Conservation (phyloP, 2,329 filamentous ascomycete species). For the Colletotrichum sp. region DNA sequence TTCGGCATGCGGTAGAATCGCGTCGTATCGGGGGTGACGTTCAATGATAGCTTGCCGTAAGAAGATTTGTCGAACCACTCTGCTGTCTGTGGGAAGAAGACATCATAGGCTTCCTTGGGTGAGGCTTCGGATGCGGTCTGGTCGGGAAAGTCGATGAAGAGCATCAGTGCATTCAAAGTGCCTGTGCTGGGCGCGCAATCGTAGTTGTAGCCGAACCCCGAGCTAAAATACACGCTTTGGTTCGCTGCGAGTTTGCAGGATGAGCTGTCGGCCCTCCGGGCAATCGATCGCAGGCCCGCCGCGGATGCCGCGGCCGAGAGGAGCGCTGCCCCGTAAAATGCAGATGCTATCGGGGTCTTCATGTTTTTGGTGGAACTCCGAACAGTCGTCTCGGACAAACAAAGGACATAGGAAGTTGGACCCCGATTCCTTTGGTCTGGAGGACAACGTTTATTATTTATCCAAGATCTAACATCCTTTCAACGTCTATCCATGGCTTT, state of each 20-base stretch:
- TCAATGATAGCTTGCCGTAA: conserved; percentile 22
- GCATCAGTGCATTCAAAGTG: conserved; percentile 34
- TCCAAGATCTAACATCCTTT: background rate
- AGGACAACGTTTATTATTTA: accelerated
- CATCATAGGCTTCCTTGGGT: background rate
- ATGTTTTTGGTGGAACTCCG: background rate
- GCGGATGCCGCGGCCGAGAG: background rate
- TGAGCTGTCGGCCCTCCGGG: background rate
- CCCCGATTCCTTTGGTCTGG: accelerated
- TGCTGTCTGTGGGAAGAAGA: background rate
- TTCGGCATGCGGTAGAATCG: conserved; percentile 31
- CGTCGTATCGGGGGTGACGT: conserved; percentile 26
- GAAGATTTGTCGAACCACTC: conserved; percentile 19
- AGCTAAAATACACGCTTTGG: conserved; percentile 28
- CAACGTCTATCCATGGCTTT: accelerated
- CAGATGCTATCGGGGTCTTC: background rate
- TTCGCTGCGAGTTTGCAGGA: conserved; percentile 27
- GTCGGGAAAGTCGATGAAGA: conserved; percentile 42
- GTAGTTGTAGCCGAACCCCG: conserved; percentile 30
- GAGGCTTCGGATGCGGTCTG: conserved; percentile 15
- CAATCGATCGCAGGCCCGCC: background rate
- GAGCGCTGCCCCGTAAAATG: background rate
- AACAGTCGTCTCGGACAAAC: background rate
- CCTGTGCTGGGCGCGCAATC: conserved; percentile 37
- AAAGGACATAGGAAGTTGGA: background rate